Evolutionary conservation across 805 yeast species (phyloP).

Genomic region (Pichia kluyveri): DNA sequence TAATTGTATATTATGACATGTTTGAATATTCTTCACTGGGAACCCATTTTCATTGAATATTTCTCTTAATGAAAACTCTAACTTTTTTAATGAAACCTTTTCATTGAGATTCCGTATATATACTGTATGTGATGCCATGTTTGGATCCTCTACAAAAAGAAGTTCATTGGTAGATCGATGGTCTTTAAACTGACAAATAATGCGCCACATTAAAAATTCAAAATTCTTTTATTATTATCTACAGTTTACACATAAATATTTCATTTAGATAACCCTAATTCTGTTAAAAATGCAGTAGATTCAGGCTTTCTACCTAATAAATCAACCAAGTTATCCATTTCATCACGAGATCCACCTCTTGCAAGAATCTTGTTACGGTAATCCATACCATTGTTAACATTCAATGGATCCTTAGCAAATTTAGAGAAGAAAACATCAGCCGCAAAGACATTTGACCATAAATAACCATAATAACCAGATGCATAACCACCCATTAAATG

Average conservation of each 20-base stretch:
- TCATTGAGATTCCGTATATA: slow-evolving; percentile 67
- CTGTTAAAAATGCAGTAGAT: slow-evolving; percentile 62
- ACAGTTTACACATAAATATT: neutral
- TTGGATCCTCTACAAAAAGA: too few species aligned
- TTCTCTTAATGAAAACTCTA: slow-evolving; percentile 34
- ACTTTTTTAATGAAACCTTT: slow-evolving; percentile 43
- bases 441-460: slow-evolving; percentile 82
- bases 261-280: slow-evolving; percentile 37
- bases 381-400: slow-evolving; percentile 46
- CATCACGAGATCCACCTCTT: slow-evolving; percentile 69
- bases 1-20: slow-evolving; percentile 54
- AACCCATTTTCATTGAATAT: slow-evolving; percentile 43
- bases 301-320: slow-evolving; percentile 71
- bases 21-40: slow-evolving; percentile 34
- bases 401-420: slow-evolving; percentile 62
- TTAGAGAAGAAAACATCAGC: slow-evolving; percentile 69
- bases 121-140: neutral
- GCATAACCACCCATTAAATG: slow-evolving; percentile 83
- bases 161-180: too few species aligned
- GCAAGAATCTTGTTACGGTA: slow-evolving; percentile 64
- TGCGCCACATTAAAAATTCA: too few species aligned
- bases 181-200: too few species aligned
- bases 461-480: slow-evolving; percentile 78
- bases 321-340: slow-evolving; percentile 52
- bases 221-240: neutral